Base-by-base conservation (phyloP, 768 basidiomycete species). In the Tylopilus rubrobrunneus region DNA sequence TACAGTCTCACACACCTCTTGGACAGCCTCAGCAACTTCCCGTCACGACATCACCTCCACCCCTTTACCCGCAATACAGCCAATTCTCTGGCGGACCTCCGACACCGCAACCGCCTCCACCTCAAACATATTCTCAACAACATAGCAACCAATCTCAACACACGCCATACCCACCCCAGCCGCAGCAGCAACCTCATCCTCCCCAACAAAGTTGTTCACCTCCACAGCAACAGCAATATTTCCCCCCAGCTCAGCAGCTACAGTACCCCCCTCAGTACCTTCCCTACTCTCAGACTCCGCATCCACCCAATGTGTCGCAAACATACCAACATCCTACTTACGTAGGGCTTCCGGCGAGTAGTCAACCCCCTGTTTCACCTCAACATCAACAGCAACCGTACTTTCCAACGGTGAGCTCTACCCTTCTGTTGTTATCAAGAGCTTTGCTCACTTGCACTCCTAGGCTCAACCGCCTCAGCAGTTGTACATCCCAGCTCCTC, bases 241-340 rank as follows among this genome's bases (percentile, higher is more conserved):
- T 34, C 7, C 34, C 34, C 4, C 34, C 34, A 15, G 14, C 34
- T 14, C 34, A 34, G 14, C 34, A 34, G 5, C 34, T 9, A 17
- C 51, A 48, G 41, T 44, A 61, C 28, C 41, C 51, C 33, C 44
- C 47, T 29, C 67, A 57, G 36, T 53, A 56, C 4, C 57, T 49
- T 46, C 50, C 58, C 39, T 60, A 65, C 9, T 11, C 53, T 41
- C 62, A 60, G 27, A 49, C 55, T 2, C 52, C 59, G 1, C 52
- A 50, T 11, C 48, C 47, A 23, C 53, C 61, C 33, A 59, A 57
- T 39, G 36, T 51, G 14, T 51, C 41, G 2, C 61, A 66, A 19
- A 40, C 51, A 39, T 62, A 62, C 44, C 62, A 62, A 34, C 61
- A 57, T 36, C 46, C 50, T 37, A 56, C 42, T 34, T 48, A 52